Evolutionary conservation across 371 early-diverging fungal genomes (phyloP).

Genomic region (Cokeromyces recurvatus): DNA sequence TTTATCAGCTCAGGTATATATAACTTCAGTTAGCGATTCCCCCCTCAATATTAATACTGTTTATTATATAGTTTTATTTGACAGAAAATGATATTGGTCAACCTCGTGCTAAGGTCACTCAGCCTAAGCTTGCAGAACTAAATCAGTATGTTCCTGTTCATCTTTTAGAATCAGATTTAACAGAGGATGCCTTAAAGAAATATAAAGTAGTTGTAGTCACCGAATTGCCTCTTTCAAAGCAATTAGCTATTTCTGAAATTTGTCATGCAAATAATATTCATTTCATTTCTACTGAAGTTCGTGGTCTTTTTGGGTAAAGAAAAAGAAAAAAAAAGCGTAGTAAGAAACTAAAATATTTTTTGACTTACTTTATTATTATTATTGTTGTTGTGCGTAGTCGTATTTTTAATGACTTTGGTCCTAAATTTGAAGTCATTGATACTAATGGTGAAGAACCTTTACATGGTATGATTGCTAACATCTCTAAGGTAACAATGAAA

Average conservation of each 20-base stretch:
- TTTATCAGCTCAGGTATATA: constrained; percentile 86
- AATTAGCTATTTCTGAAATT: constrained; percentile 87
- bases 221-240: constrained; percentile 70
- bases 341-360: not conserved
- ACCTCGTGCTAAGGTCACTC: constrained; percentile 77
- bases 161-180: constrained; percentile 76
- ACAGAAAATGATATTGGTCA: constrained; percentile 88
- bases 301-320: constrained; percentile 93
- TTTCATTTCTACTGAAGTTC: constrained; percentile 90
- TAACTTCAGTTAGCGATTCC: too few species aligned
- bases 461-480: constrained; percentile 91
- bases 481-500: constrained; percentile 54
- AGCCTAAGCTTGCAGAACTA: constrained; percentile 88
- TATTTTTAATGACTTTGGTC: constrained; percentile 97
- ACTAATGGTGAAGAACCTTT: constrained; percentile 93
- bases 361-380: too few species aligned
- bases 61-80: constrained; percentile 88
- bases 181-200: constrained; percentile 60
- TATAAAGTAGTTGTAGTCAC: constrained; percentile 91
- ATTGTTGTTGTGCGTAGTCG: constrained; percentile 25
- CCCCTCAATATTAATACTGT: not conserved
- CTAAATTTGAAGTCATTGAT: constrained; percentile 86
- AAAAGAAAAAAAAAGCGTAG: not conserved
- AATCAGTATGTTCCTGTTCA: constrained; percentile 97
- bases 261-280: constrained; percentile 83